Base-by-base conservation (phyloP, 345 rosid species). In the Citrus sp. region DNA sequence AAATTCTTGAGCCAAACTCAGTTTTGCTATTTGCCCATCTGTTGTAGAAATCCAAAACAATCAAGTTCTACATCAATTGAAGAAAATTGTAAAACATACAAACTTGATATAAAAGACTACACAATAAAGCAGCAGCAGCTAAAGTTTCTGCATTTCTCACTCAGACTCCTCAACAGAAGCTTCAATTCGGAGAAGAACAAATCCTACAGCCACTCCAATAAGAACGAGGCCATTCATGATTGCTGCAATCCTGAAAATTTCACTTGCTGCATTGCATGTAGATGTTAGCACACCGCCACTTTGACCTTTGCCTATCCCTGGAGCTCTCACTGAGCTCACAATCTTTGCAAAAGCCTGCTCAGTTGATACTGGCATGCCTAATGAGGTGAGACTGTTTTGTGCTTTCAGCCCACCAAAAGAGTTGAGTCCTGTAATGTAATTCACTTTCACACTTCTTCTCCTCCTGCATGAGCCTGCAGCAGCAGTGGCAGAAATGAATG, bases 191-290 rank as follows among this genome's bases (percentile, higher is more conserved):
- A 87, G 87, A 64, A 87, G 90, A 70, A 77, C 85, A 69, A 87
- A 87, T 0, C 90, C 88, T 7, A 87, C 87, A 2, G 88, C 90
- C 60, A 87, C 90, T n/a, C 90, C 90, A 76, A 87, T 34, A 28
- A 88, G 84, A 73, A 78, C 81, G 58, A 88, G 90, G 34, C 81
- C 90, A 24, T 88, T 88, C 86, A 88, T 86, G 79, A 86, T 81
- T 35, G 85, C 90, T 21, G 90, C 90, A 79, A 86, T 88, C 86
- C 61, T 82, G 67, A 86, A 88, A 56, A 88, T 88, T 82, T 88
- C 90, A 24, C 28, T 80, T n/a, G 76, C 80, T 10, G 77, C 84
- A 35, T 58, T 80, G 80, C 90, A 85, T 34, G 84, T 85, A 2
- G 89, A 81, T 64, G 87, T 74, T 10, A 86, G 66, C 0, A 85